Percentiles rank a stretch among this genome's conserved stretches.
These are phyloP conservation scores for Erigeron philadelphicus DNA, from an alignment of 140 eudicot species.

Conservation along the genomic window DNA sequence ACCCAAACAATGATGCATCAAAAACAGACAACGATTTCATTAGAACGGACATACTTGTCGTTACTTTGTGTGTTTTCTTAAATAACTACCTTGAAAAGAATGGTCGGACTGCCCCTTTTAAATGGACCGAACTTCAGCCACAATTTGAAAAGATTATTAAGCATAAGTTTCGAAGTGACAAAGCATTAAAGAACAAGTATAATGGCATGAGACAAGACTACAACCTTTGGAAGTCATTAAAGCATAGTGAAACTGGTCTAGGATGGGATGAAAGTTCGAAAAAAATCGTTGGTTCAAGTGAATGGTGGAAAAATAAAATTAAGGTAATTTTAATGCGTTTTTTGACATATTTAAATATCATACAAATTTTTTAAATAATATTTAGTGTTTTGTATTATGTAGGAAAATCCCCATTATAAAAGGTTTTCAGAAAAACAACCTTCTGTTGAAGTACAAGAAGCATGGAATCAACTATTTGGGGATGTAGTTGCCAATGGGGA, in stretches of 20 bases:
- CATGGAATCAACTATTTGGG: neutral
- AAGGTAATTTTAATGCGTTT: conserved; percentile 4
- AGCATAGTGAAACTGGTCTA: neutral
- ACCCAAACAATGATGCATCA: neutral
- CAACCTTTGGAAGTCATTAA: conserved; percentile 15
- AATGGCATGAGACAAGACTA: conserved; percentile 3
- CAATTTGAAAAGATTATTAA: conserved; percentile 16
- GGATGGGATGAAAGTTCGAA: neutral
- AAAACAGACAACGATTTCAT: neutral
- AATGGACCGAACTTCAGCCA: conserved; percentile 11
- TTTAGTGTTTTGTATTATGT: neutral
- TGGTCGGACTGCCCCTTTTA: neutral
- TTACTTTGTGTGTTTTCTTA: conserved; percentile 6
- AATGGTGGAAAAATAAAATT: conserved; percentile 15
- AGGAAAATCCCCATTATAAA: conserved; percentile 13
- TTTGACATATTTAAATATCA: neutral
- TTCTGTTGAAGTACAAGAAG: conserved; percentile 7
- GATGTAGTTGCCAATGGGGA: neutral
- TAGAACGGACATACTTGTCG: too few relatives aligned
- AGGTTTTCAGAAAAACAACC: conserved; percentile 4
- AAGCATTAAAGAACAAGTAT: conserved; percentile 18
- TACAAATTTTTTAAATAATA: neutral
- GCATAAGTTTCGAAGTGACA: neutral
- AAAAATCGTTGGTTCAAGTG: neutral
- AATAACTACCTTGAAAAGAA: neutral